Conservation (phyloP, 78 protist genomes). For the Polysphondylium violaceum region DNA sequence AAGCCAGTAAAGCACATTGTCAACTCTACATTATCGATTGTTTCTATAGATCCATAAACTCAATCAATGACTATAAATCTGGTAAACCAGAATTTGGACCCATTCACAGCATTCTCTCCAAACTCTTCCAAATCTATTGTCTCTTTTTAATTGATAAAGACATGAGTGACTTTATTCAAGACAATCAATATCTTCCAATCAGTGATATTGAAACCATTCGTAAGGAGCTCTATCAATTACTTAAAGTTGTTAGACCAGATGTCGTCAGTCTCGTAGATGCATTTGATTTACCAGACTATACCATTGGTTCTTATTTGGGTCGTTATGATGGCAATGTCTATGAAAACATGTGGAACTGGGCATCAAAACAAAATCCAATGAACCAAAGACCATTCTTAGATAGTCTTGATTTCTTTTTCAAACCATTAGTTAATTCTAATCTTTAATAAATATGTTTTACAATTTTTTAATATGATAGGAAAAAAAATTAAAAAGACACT, state of each 20-base stretch:
- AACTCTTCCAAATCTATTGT: constrained; percentile 30
- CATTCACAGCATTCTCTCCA: not conserved
- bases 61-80: not conserved
- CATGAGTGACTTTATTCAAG: constrained; percentile 10
- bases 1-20: constrained; percentile 53
- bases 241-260: constrained; percentile 49
- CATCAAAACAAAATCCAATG: constrained; percentile 40
- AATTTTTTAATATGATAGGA: too few species aligned
- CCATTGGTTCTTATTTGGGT: constrained; percentile 77
- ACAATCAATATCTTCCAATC: not conserved
- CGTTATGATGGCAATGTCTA: constrained; percentile 80
- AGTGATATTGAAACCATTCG: not conserved
- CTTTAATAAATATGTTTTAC: too few species aligned
- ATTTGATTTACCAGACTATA: constrained; percentile 43
- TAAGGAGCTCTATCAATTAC: not conserved
- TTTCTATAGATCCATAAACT: constrained; percentile 1
- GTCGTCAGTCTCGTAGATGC: constrained; percentile 82
- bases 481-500: too few species aligned
- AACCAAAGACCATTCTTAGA: too few species aligned
- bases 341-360: constrained; percentile 57
- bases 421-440: too few species aligned
- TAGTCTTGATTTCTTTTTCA: too few species aligned
- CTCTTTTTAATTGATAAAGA: constrained; percentile 16
- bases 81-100: too few species aligned
- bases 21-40: constrained; percentile 33